Percentiles rank a stretch among this genome's conserved stretches.
These are phyloP conservation scores for Ailanthus altissimus DNA, from an alignment of 345 rosid species.

Conservation along the genomic window DNA sequence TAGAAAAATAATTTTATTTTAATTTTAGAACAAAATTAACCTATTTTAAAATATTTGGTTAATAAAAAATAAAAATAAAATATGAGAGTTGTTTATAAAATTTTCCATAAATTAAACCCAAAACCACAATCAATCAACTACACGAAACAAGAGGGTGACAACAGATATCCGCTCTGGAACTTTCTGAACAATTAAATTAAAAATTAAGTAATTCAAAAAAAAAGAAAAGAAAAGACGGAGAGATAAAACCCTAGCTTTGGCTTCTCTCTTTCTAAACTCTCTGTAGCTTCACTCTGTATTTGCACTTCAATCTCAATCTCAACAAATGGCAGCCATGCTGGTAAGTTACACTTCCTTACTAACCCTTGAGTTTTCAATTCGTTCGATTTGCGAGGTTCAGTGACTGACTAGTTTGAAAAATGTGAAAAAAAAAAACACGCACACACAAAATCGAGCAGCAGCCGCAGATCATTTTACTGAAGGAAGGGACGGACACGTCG, in stretches of 20 bases:
- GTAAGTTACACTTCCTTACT: slow-evolving; percentile 6
- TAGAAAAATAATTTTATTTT: too few species aligned
- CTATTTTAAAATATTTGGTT: too few species aligned
- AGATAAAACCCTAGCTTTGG: neutral
- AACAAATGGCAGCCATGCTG: slow-evolving; percentile 41
- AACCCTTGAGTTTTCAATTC: neutral
- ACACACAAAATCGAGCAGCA: slow-evolving; percentile 54
- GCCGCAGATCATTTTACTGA: slow-evolving; percentile 96
- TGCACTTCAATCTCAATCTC: neutral
- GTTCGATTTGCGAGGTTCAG: neutral
- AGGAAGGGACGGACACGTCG: slow-evolving; percentile 98
- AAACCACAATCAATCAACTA: neutral
- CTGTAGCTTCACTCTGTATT: neutral
- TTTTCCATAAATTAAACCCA: neutral
- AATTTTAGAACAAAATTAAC: too few species aligned
- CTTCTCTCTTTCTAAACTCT: neutral
- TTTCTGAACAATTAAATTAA: neutral
- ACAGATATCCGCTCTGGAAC: neutral
- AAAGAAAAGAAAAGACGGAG: too few species aligned
- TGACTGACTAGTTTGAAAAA: neutral
- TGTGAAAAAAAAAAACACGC: neutral
- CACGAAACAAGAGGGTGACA: neutral
- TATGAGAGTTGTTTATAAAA: too few species aligned
- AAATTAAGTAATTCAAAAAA: too few species aligned
- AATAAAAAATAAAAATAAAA: too few species aligned